Percentiles rank a stretch among this genome's conserved stretches.
These are phyloP conservation scores for Priceomyces carsonii DNA, from an alignment of 805 yeast genomes.

Conservation along the genomic window DNA sequence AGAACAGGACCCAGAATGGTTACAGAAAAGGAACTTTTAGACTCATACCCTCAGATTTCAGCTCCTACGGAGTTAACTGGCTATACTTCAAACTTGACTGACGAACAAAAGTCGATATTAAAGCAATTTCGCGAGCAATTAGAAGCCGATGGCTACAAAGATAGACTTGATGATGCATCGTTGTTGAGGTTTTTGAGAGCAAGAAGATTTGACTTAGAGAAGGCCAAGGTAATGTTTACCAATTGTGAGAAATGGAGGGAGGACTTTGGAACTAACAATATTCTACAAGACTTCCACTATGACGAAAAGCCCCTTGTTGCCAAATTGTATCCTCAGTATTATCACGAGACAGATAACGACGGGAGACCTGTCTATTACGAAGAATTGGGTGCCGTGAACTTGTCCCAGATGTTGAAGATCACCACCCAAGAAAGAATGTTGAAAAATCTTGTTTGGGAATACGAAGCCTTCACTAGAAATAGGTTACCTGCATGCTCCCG, in stretches of 20 bases:
- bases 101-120: conserved; percentile 62
- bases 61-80: conserved; percentile 70
- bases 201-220: conserved; percentile 83
- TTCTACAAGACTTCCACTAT: conserved; percentile 84
- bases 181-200: conserved; percentile 88
- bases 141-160: conserved; percentile 63
- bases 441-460: conserved; percentile 95
- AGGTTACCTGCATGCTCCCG: conserved; percentile 96
- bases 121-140: conserved; percentile 59
- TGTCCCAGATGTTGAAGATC: conserved; percentile 87
- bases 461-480: conserved; percentile 81
- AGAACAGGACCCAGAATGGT: conserved; percentile 15
- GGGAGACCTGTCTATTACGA: conserved; percentile 96
- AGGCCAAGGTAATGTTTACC: conserved; percentile 79
- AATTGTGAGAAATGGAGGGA: conserved; percentile 92
- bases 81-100: conserved; percentile 76
- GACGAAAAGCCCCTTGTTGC: conserved; percentile 93
- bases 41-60: conserved; percentile 70
- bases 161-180: conserved; percentile 85
- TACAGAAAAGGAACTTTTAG: conserved; percentile 40
- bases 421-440: conserved; percentile 96
- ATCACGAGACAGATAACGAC: conserved; percentile 94
- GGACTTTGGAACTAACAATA: conserved; percentile 82
- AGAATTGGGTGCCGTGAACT: conserved; percentile 88
- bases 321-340: conserved; percentile 90